Percentiles rank a stretch among this genome's conserved stretches.
phyloP scores from a whole-genome alignment of 345 rosid species.

The Stellera chamaejasme region DNA sequence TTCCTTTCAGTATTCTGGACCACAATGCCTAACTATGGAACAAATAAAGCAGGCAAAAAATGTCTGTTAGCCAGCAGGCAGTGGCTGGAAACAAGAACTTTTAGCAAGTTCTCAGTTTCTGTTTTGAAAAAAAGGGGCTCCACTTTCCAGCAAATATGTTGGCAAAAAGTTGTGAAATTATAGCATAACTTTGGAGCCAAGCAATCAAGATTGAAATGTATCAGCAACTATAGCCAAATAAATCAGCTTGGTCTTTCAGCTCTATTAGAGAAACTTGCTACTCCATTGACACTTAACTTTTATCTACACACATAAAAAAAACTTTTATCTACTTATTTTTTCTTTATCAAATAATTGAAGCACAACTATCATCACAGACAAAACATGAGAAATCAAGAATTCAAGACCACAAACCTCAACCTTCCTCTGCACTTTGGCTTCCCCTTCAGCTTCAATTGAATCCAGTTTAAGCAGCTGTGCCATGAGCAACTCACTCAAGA shows the following conservation, averaged over 20 bases:
- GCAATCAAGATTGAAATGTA: not conserved
- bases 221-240: not conserved
- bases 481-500: conserved; percentile 41
- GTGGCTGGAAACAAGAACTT: conserved; percentile 6
- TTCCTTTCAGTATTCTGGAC: no score
- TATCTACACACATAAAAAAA: no score
- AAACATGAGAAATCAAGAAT: not conserved
- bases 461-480: conserved; percentile 42
- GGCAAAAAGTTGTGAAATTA: not conserved
- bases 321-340: no score
- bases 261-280: no score
- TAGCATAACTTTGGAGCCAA: not conserved
- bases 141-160: conserved; percentile 18
- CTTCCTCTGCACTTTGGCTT: conserved; percentile 40
- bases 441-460: conserved; percentile 37
- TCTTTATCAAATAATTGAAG: no score
- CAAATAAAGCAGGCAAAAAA: not conserved
- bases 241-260: no score
- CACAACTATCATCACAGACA: not conserved
- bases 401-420: conserved; percentile 27
- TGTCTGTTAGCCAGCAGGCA: not conserved
- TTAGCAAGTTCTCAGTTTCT: conserved; percentile 5
- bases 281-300: no score
- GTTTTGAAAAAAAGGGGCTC: conserved; percentile 4
- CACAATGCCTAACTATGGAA: no score